phyloP scores from a whole-genome alignment of 2,329 filamentous ascomycete species.

The Phaeosphaeria sp. region DNA sequence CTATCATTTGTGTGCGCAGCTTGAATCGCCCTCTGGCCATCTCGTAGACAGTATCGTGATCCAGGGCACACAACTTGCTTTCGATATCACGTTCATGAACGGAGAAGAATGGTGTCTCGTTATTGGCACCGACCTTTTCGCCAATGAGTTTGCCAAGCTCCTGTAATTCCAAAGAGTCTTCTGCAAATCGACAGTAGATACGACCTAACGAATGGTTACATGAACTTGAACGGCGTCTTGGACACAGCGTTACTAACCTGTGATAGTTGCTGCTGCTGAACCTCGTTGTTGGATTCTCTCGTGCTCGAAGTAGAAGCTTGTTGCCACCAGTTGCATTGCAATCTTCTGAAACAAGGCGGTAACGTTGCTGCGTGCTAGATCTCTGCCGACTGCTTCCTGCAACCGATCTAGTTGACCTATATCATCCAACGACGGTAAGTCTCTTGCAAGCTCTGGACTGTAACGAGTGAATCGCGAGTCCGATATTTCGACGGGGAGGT shows the following conservation, averaged over 20 bases:
- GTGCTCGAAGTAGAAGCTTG: not conserved
- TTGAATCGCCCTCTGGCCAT: not conserved
- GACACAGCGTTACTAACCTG: not conserved
- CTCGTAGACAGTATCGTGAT: not conserved
- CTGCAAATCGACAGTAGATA: not conserved
- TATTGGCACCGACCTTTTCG: not conserved
- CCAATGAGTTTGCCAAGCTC: not conserved
- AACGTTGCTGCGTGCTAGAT: not conserved
- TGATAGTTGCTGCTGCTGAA: not conserved
- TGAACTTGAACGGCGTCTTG: not conserved
- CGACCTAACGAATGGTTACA: not conserved
- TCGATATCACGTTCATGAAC: not conserved
- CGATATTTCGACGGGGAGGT: not conserved
- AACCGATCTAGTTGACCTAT: not conserved
- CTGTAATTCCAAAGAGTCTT: not conserved
- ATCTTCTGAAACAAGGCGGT: not conserved
- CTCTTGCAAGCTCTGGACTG: not conserved
- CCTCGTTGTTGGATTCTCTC: not conserved
- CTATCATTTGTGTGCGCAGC: not conserved
- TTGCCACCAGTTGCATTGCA: not conserved
- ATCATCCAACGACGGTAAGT: not conserved
- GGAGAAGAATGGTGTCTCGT: not conserved
- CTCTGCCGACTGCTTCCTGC: not conserved
- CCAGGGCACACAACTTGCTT: not conserved
- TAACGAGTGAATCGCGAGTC: not conserved